Percentiles rank a stretch among this genome's conserved stretches.
phyloP scores from a whole-genome alignment of 148 eudicot genomes.

The Vaccinium darrowii region DNA sequence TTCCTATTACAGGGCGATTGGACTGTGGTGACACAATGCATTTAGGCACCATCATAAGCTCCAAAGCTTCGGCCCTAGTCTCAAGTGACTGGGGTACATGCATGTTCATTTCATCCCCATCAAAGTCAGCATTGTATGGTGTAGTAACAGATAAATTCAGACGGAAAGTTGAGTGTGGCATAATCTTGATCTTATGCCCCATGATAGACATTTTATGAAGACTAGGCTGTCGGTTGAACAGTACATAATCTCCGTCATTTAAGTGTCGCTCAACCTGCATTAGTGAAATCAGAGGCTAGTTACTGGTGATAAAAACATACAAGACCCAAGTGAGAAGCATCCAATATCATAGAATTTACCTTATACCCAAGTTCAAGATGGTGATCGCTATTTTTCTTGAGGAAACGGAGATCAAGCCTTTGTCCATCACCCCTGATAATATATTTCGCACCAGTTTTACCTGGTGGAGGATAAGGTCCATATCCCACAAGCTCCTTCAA shows the following conservation, averaged over 20 bases:
- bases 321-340: neutral
- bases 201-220: slow-evolving; percentile 98
- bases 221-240: slow-evolving; percentile 97
- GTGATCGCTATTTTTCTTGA: slow-evolving; percentile 93
- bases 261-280: slow-evolving; percentile 91
- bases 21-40: slow-evolving; percentile 97
- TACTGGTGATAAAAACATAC: neutral
- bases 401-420: slow-evolving; percentile 95
- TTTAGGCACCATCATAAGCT: slow-evolving; percentile 98
- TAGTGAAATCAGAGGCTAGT: slow-evolving; percentile 12
- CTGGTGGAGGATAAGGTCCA: slow-evolving; percentile 99
- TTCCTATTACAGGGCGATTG: slow-evolving; percentile 95
- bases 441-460: slow-evolving; percentile 97
- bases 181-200: slow-evolving; percentile 96
- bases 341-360: slow-evolving; percentile 28
- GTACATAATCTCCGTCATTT: slow-evolving; percentile 93
- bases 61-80: slow-evolving; percentile 96
- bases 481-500: slow-evolving; percentile 96
- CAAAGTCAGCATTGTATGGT: slow-evolving; percentile 98
- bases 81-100: slow-evolving; percentile 99
- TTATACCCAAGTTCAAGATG: slow-evolving; percentile 97
- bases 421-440: slow-evolving; percentile 97
- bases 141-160: slow-evolving; percentile 91
- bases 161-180: slow-evolving; percentile 97
- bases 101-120: slow-evolving; percentile 99